Evolutionary conservation across 1,284 basidiomycete species (phyloP), one percentile per base, ranked within the genome.

Genomic region (Agroathelia rolfsii): DNA sequence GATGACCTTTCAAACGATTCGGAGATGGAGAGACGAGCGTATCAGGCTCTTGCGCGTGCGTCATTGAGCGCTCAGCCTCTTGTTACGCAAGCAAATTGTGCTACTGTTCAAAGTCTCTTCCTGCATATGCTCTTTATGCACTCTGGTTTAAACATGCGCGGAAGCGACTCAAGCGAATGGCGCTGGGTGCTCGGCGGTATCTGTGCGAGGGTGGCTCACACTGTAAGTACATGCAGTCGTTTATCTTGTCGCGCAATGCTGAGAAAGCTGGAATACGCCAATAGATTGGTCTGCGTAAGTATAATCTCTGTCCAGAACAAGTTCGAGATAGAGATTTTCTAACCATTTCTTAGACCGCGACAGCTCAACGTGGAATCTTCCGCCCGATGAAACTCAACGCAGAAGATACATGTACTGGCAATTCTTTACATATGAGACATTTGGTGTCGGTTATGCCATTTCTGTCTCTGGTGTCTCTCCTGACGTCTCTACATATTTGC

Each of bases 271-370:
- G 34, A 24, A 26, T 30, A 24, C 35, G n/a, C n/a, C n/a, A n/a
- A n/a, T n/a, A 71, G 69, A 59, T 71, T 48, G 69, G 67, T 17
- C 53, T 72, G 30, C 68, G 69, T 71, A 45, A 55, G 67, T 53
- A 12, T n/a, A 26, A 19, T 12, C 13, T 16, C n/a, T n/a, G 6
- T 34, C 11, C 11, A 15, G 13, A 27, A 10, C 28, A 21, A 9
- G 9, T 27, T 24, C 10, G n/a, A n/a, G n/a, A n/a, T n/a, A n/a
- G n/a, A n/a, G n/a, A n/a, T n/a, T n/a, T n/a, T n/a, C n/a, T n/a
- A n/a, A n/a, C n/a, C n/a, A n/a, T n/a, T n/a, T n/a, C n/a, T n/a
- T 38, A 73, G 72, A 73, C 48, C 63, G 70, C 13, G 72, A 76
- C 43, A 63, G 63, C 38, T 57, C 62, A 5, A 53, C 55, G 6